Evolutionary conservation across 345 rosid species (phyloP), one percentile per base, ranked within the genome.

Genomic region (Microthlaspi erraticum): DNA sequence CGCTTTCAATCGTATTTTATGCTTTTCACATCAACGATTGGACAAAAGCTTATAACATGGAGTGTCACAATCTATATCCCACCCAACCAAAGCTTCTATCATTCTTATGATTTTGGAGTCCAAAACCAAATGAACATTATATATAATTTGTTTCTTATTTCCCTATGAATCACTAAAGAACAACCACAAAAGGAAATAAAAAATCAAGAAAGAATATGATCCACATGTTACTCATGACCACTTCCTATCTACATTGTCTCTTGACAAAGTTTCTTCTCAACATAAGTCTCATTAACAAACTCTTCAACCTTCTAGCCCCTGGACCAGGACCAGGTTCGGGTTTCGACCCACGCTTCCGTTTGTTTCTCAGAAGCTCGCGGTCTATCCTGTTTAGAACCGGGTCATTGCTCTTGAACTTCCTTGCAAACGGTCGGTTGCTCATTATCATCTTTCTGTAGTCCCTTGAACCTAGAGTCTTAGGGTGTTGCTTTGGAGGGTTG

Each of bases 401-500:
- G 49, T 84, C 87, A 42, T 88, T 84, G 59, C 67, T 51, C 86
- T 83, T 91, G 84, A 93, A 91, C 83, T 93, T 93, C 49, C 97
- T 80, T 4, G 93, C 97, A 31, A 93, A 93, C 0, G 98, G 97
- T 10, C 96, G 81, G 78, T 75, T 88, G 67, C 96, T 86, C 17
- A 67, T 79, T 26, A 89, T 72, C 91, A 89, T 87, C 63, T 83
- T 84, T 70, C 89, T 74, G 56, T 76, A 86, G 66, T 93, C 98
- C 54, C 60, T 91, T 20, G 74, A 63, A 6, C 91, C 90, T 2
- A 93, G 71, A 18, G 54, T 68, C 65, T 87, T 77, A 0, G 98
- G 98, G 53, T 93, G 98, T 71, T 93, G 98, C 76, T 87, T 91
- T 2, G 97, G 98, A 9, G 98, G 98, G n/a, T 51, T 91, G 56